Percentiles rank a stretch among this genome's conserved stretches.
phyloP scores from a whole-genome alignment of 1,284 basidiomycete genomes.

The Acaromyces ingoldii region DNA sequence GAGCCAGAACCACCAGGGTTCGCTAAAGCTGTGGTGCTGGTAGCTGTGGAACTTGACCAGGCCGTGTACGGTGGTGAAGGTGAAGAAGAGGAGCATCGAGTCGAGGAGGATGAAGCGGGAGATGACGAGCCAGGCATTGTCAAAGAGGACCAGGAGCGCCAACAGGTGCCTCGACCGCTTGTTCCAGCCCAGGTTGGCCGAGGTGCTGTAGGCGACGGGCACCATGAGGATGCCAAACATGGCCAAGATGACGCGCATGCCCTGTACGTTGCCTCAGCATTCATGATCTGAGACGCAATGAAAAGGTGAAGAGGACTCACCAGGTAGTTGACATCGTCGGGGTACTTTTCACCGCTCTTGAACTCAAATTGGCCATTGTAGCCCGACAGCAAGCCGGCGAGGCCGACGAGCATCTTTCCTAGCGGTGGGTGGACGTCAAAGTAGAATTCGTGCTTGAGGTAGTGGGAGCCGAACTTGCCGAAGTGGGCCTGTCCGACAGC shows the following conservation, averaged over 20 bases:
- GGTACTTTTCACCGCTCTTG: conserved; percentile 83
- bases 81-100: conserved; percentile 97
- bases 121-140: conserved; percentile 92
- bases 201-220: conserved; percentile 91
- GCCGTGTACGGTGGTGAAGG: conserved; percentile 90
- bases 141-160: conserved; percentile 85
- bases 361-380: conserved; percentile 91
- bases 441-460: conserved; percentile 68
- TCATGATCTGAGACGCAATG: no score
- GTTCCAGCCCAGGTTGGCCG: conserved; percentile 90
- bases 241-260: conserved; percentile 91
- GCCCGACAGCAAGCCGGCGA: conserved; percentile 82
- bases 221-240: conserved; percentile 92
- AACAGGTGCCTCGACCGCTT: conserved; percentile 83
- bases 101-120: conserved; percentile 95
- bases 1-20: conserved; percentile 97
- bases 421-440: conserved; percentile 74
- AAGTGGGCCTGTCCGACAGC: conserved; percentile 46
- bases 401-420: conserved; percentile 96
- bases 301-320: background rate
- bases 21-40: conserved; percentile 84
- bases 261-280: conserved; percentile 46
- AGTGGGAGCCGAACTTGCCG: conserved; percentile 66
- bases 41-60: conserved; percentile 95
- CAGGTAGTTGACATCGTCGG: conserved; percentile 78